Percentiles rank a stretch among this genome's conserved stretches.
Evolutionary conservation across 176 grass and related monocot species (phyloP).

Genomic region (Musa beccarii): DNA sequence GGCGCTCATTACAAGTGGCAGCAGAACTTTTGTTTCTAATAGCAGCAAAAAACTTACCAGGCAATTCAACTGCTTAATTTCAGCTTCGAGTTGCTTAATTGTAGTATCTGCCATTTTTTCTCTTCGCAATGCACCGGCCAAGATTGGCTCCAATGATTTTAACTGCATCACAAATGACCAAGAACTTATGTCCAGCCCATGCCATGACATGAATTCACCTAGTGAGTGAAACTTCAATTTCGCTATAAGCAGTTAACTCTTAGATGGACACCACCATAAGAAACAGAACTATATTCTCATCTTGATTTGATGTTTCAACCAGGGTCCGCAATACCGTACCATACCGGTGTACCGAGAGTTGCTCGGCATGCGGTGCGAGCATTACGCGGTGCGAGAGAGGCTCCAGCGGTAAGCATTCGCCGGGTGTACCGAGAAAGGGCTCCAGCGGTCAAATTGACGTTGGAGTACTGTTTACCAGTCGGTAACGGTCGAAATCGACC

Average conservation of each 20-base stretch:
- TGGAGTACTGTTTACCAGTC: no score
- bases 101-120: constrained; percentile 58
- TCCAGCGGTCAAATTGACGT: no score
- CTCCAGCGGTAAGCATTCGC: no score
- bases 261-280: not conserved
- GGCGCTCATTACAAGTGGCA: constrained; percentile 9
- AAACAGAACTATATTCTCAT: not conserved
- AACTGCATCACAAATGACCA: constrained; percentile 35
- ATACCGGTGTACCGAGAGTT: no score
- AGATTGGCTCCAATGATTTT: constrained; percentile 57
- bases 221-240: constrained; percentile 34
- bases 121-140: constrained; percentile 71
- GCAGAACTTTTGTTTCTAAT: constrained; percentile 5
- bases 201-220: not conserved
- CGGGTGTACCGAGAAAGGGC: no score
- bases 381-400: no score
- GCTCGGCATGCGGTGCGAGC: no score
- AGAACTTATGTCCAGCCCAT: not conserved
- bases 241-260: not conserved
- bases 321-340: no score
- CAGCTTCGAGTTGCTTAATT: constrained; percentile 52
- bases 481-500: no score
- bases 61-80: constrained; percentile 71
- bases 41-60: constrained; percentile 45
- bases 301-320: not conserved